phyloP scores from a whole-genome alignment of 202 grass and related monocot species.

The Musa balbisiana region DNA sequence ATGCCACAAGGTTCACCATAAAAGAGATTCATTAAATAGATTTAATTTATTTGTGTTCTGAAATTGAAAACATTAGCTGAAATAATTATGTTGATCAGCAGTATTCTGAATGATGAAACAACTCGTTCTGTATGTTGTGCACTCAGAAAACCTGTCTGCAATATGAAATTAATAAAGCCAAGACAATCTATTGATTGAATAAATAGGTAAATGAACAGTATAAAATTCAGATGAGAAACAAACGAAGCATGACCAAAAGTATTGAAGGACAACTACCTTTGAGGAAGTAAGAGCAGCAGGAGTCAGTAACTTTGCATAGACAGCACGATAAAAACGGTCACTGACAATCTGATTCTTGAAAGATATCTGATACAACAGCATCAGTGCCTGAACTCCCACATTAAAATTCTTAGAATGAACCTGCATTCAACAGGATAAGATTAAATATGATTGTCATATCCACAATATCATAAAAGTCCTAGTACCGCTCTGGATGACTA shows the following conservation, averaged over 20 bases:
- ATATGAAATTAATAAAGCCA: too few relatives aligned
- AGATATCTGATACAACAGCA: conserved; percentile 93
- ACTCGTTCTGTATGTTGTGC: too few relatives aligned
- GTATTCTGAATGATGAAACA: too few relatives aligned
- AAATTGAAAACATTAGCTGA: too few relatives aligned
- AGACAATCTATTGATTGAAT: neutral
- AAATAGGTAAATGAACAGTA: neutral
- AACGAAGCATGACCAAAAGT: neutral
- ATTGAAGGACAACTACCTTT: conserved; percentile 38
- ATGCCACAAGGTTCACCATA: too few relatives aligned
- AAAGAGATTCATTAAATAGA: too few relatives aligned
- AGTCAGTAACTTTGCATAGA: conserved; percentile 87
- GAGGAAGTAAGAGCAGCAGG: conserved; percentile 77
- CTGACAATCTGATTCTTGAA: conserved; percentile 90
- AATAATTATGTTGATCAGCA: too few relatives aligned
- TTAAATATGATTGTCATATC: neutral
- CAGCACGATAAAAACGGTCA: conserved; percentile 86
- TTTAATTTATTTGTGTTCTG: too few relatives aligned
- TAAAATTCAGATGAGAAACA: neutral
- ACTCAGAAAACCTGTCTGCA: too few relatives aligned
- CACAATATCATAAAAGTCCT: neutral
- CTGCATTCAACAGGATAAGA: conserved; percentile 39
- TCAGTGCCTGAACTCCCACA: conserved; percentile 90
- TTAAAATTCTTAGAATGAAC: conserved; percentile 95
- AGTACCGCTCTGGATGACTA: neutral